Base-by-base conservation (phyloP, 1,284 basidiomycete genomes). In the Melampsora larici-populina region DNA sequence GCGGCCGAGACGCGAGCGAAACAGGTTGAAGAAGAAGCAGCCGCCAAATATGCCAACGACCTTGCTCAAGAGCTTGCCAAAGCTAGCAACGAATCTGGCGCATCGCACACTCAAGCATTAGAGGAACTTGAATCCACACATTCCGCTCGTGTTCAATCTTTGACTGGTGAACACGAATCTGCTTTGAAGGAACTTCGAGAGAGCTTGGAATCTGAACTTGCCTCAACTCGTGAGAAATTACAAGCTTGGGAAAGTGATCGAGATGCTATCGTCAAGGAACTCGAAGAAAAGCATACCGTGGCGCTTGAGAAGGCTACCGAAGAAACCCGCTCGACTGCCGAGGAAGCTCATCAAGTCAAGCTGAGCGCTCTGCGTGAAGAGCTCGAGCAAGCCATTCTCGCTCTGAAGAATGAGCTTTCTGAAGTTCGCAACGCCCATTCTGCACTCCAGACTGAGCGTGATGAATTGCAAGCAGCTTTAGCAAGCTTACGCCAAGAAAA, bases 121-220 rank as follows among this genome's bases (percentile, higher is more conserved):
- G 72, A 74, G 36, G n/a, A 66, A 43, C 48, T 74, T 8, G 51
- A 51, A 9, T 24, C 43, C 51, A 29, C 33, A n/a, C 72, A 74
- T 51, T 62, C 72, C n/a, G 63, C 72, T 9, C 72, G 51, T 21
- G n/a, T 67, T 21, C 43, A 74, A 31, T n/a, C 40, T 18, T 31
- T 74, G 43, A 65, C 40, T 21, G 36, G 18, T 5, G 72, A 74
- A 24, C 72, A 74, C n/a, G 72, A 74, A 31, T 65, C 72, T 74
- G 63, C 46, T 49, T 11, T 74, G 51, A 40, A 58, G 51, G 31
- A 21, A 33, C 65, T 74, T n/a, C 62, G 63, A 8, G 48, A 55
- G 29, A 43, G 40, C 15, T 64, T 65, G 26, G 63, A 74, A 63
- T 29, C 63, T 40, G 64, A 67, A 40, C 18, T 74, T 8, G 72